These are phyloP conservation scores for Verbascum thapsus DNA, from an alignment of 257 asterid species.

Conservation along the genomic window DNA sequence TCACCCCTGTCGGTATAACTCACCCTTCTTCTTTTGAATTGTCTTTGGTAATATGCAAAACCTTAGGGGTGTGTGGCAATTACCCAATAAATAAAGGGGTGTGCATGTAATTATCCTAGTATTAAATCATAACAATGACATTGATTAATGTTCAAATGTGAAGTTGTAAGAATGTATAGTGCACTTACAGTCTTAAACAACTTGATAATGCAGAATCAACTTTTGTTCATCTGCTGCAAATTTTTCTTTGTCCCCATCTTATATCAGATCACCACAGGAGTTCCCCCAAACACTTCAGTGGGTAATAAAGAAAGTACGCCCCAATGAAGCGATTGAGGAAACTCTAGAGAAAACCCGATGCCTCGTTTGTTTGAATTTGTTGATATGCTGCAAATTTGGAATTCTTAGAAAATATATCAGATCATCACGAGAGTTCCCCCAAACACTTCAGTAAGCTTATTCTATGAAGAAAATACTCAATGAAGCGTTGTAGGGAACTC, in stretches of 20 bases:
- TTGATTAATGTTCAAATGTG: too few species aligned
- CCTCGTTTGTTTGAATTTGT: neutral
- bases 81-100: too few species aligned
- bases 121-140: too few species aligned
- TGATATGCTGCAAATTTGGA: neutral
- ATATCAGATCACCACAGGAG: constrained; percentile 41
- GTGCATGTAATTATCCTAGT: too few species aligned
- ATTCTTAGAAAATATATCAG: constrained; percentile 23
- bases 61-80: too few species aligned
- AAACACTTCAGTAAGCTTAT: constrained; percentile 40
- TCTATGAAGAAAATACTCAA: constrained; percentile 16
- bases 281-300: constrained; percentile 65
- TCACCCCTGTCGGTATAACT: too few species aligned
- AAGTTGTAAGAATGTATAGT: too few species aligned
- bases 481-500: constrained; percentile 59
- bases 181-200: too few species aligned
- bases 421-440: constrained; percentile 43
- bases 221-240: neutral
- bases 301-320: constrained; percentile 8
- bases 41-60: too few species aligned
- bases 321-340: constrained; percentile 42
- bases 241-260: too few species aligned
- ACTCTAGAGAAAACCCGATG: constrained; percentile 32
- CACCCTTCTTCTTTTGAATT: too few species aligned
- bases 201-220: too few species aligned